Conservation (phyloP, 768 basidiomycete genomes). For the Ramaria sp. region DNA sequence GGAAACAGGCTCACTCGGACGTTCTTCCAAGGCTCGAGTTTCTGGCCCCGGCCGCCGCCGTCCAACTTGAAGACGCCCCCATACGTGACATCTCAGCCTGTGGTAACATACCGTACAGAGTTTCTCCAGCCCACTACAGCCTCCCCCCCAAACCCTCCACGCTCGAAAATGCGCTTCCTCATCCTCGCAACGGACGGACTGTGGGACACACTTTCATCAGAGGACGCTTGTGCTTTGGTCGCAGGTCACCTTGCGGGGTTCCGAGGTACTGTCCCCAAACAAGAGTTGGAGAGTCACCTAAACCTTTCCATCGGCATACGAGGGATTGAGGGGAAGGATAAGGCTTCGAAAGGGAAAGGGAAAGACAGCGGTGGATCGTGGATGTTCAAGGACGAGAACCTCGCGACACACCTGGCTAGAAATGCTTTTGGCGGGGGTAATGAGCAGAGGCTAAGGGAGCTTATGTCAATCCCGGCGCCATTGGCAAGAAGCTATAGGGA, state of each 20-base stretch:
- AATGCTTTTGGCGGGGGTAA: slow-evolving; percentile 82
- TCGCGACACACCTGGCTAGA: slow-evolving; percentile 75
- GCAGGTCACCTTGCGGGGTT: slow-evolving; percentile 70
- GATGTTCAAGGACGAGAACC: slow-evolving; percentile 65
- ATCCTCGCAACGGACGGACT: slow-evolving; percentile 84
- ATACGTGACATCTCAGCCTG: slow-evolving; percentile 82
- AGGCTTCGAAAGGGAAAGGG: slow-evolving; percentile 19
- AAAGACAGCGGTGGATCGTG: slow-evolving; percentile 34
- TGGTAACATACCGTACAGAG: slow-evolving; percentile 66
- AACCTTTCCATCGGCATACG: slow-evolving; percentile 29
- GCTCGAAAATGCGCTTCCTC: slow-evolving; percentile 51
- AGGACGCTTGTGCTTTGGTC: slow-evolving; percentile 81
- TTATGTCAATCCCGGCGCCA: slow-evolving; percentile 78
- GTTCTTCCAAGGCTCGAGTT: slow-evolving; percentile 55
- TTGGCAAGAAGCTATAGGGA: slow-evolving; percentile 69
- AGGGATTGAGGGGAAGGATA: slow-evolving; percentile 57
- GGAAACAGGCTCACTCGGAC: slow-evolving; percentile 45
- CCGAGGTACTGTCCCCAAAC: slow-evolving; percentile 50
- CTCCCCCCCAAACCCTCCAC: slow-evolving; percentile 11
- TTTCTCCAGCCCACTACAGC: slow-evolving; percentile 23
- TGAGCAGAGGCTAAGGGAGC: slow-evolving; percentile 39
- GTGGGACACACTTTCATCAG: slow-evolving; percentile 56
- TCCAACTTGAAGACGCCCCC: slow-evolving; percentile 73
- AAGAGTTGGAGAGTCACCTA: slow-evolving; percentile 32
- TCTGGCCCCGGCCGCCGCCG: slow-evolving; percentile 49